Evolutionary conservation across 352 stramenopile genomes (phyloP), one percentile per base, ranked within the genome.

Genomic region (Globisporangium okanoganense): DNA sequence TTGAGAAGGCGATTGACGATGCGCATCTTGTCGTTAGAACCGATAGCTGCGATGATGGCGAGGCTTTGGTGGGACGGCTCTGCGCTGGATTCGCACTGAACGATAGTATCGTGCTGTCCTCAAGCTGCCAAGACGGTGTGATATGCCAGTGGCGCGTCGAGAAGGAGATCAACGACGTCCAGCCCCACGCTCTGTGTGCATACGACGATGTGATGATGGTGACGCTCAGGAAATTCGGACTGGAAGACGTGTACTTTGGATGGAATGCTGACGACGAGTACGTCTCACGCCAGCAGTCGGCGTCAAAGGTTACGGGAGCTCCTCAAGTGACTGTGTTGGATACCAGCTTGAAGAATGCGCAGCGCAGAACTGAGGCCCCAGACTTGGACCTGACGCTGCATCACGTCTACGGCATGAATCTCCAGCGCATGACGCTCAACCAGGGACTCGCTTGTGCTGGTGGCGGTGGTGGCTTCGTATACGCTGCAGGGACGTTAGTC

Each of bases 61-160:
- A 27, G 27, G 3, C 18, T 10, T 41, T 70, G 54, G 8, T 22
- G 48, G 5, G 53, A 44, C 31, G 44, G 22, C 44, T 51, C 2
- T 64, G 10, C 29, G 66, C 62, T 5, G 69, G 72, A 0, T 92
- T 92, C 62, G 80, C 85, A 9, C 66, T 90, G 2, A 76, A 87
- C 49, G 85, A 89, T 47, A 78, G 68, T 38, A 36, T 90, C 13
- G 55, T 77, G 7, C 40, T 94, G 13, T 82, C 82, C 0, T 75
- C 78, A 8, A 78, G 75, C 45, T 72, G 71, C 40, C 43, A 58
- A 16, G 70, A 79, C 10, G 69, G 74, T 31, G 76, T 76, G 10
- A 76, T 92, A 41, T 92, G 81, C 51, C 85, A 92, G 49, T 94
- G 82, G 82, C 64, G 69, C 18, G 56, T 90, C n/a, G 70, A 72